These are phyloP conservation scores for Fusarium sambucinum DNA, from an alignment of 2,329 filamentous ascomycete species.

Conservation along the genomic window DNA sequence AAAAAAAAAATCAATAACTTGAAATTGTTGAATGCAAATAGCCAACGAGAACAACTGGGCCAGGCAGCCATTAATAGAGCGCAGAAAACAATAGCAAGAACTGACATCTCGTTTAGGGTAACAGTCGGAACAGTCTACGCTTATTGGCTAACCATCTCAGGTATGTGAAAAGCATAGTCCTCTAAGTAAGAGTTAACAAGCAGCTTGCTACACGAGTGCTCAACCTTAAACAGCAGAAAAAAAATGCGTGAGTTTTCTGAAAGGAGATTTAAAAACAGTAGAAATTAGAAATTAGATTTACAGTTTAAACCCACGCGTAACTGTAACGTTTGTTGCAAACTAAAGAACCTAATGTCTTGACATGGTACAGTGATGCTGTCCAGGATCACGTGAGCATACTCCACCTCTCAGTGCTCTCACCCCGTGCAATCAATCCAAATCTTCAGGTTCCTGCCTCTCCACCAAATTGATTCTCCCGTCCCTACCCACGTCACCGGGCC, in stretches of 20 bases:
- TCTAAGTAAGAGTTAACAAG: not conserved
- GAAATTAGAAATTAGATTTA: not conserved
- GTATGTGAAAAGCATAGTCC: slow-evolving; percentile 1
- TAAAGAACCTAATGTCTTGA: not conserved
- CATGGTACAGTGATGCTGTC: not conserved
- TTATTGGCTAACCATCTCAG: slow-evolving; percentile 23
- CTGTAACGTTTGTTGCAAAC: not conserved
- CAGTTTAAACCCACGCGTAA: not conserved
- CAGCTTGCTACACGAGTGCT: not conserved
- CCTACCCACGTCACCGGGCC: slow-evolving; percentile 50
- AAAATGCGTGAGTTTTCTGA: not conserved
- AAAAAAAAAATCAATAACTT: no score
- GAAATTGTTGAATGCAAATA: not conserved
- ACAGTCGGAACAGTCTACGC: not conserved
- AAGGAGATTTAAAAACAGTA: not conserved
- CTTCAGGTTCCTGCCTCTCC: slow-evolving; percentile 53
- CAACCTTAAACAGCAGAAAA: not conserved
- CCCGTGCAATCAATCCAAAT: slow-evolving; percentile 54
- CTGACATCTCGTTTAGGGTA: slow-evolving; percentile 19
- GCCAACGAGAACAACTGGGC: not conserved
- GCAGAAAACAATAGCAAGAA: slow-evolving; percentile 1
- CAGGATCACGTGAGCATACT: slow-evolving; percentile 36
- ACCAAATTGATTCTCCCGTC: slow-evolving; percentile 51
- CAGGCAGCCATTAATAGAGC: no score
- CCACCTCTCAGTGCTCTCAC: slow-evolving; percentile 34